These are phyloP conservation scores for Fusarium phyllophilum DNA, from an alignment of 2,329 filamentous ascomycete genomes.

Conservation along the genomic window DNA sequence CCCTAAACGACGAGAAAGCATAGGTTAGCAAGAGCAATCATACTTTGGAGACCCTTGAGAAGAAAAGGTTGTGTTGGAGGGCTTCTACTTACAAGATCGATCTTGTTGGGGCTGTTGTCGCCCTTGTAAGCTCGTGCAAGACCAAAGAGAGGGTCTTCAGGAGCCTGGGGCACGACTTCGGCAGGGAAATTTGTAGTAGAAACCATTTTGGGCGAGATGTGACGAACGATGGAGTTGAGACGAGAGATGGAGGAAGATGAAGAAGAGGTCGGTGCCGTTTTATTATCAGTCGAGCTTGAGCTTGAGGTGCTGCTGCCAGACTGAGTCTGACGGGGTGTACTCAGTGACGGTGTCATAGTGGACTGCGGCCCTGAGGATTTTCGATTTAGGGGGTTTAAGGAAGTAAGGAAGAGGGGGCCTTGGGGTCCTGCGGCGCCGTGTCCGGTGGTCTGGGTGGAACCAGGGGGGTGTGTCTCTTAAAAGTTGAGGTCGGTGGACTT, in stretches of 20 bases:
- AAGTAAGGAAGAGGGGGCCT: slow-evolving; percentile 24
- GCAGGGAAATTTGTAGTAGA: slow-evolving; percentile 71
- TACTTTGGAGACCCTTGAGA: background rate
- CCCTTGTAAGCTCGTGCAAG: slow-evolving; percentile 88
- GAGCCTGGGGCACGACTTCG: slow-evolving; percentile 84
- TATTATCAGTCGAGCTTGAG: slow-evolving; percentile 45
- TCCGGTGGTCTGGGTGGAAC: slow-evolving; percentile 40
- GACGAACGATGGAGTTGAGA: slow-evolving; percentile 71
- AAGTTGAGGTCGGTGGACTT: slow-evolving; percentile 1
- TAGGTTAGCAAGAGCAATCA: slow-evolving; percentile 16
- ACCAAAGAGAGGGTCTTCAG: slow-evolving; percentile 94
- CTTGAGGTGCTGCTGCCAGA: slow-evolving; percentile 37
- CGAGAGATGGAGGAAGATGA: slow-evolving; percentile 62
- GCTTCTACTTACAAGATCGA: slow-evolving; percentile 79
- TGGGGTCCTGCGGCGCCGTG: slow-evolving; percentile 35
- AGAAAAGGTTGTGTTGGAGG: background rate
- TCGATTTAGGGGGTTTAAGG: slow-evolving; percentile 37
- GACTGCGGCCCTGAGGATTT: slow-evolving; percentile 43
- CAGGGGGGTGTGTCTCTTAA: slow-evolving; percentile 21
- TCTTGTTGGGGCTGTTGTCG: slow-evolving; percentile 81
- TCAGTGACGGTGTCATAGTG: slow-evolving; percentile 47
- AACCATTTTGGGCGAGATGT: slow-evolving; percentile 71
- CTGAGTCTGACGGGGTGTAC: slow-evolving; percentile 40
- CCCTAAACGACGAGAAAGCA: slow-evolving; percentile 54
- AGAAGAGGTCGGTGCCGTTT: slow-evolving; percentile 47